Conservation (phyloP, 2,329 filamentous ascomycete genomes). For the Colletotrichum falcatum region DNA sequence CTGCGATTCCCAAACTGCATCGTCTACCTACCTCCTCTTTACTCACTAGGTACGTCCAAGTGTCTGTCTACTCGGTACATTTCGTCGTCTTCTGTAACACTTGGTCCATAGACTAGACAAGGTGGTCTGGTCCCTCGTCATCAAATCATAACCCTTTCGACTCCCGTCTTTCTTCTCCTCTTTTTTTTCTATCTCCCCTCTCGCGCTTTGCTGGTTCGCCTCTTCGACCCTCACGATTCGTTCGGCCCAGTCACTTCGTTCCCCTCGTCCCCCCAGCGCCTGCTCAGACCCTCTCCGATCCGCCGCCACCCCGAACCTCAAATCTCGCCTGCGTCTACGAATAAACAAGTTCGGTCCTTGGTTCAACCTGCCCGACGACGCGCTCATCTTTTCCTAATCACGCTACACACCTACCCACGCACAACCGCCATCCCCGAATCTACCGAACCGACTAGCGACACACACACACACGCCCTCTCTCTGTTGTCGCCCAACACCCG, state of each 20-base stretch:
- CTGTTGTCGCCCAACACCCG: not conserved
- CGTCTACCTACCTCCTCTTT: no score
- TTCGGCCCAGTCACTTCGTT: constrained; percentile 20
- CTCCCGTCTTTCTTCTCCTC: not conserved
- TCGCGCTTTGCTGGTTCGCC: not conserved
- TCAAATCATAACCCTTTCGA: not conserved
- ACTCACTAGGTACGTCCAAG: no score
- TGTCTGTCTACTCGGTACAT: no score
- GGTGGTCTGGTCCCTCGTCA: not conserved
- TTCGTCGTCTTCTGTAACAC: no score
- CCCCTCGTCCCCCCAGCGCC: constrained; percentile 3
- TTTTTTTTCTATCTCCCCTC: not conserved
- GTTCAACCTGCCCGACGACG: constrained; percentile 8
- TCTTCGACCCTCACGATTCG: constrained; percentile 1
- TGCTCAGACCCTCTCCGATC: constrained; percentile 29
- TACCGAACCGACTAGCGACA: constrained; percentile 8
- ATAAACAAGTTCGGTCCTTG: constrained; percentile 21
- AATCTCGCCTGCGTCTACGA: constrained; percentile 37
- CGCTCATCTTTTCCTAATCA: constrained; percentile 18
- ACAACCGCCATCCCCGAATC: not conserved
- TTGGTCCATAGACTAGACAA: no score
- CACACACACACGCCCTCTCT: not conserved
- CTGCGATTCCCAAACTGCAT: not conserved
- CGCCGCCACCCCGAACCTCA: constrained; percentile 24
- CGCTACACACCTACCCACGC: not conserved